These are phyloP conservation scores for Phoma herbarum DNA, from an alignment of 2,329 filamentous ascomycete species.

Conservation along the genomic window DNA sequence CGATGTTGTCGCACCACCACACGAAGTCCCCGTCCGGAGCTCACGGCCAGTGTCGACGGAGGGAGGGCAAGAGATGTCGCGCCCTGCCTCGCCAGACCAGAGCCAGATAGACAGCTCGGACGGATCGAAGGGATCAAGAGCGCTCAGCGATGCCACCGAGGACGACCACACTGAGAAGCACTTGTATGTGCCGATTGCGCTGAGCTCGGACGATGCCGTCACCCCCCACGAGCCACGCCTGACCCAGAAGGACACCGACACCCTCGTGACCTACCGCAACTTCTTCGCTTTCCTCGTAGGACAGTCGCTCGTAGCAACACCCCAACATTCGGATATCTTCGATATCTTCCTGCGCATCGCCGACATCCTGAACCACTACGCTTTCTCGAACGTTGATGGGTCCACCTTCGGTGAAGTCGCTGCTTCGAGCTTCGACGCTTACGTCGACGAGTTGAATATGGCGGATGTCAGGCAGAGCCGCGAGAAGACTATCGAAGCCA, in stretches of 20 bases:
- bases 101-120: slow-evolving; percentile 51
- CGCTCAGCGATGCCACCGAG: slow-evolving; percentile 58
- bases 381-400: slow-evolving; percentile 69
- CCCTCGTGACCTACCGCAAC: slow-evolving; percentile 67
- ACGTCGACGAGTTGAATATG: slow-evolving; percentile 78
- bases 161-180: slow-evolving; percentile 61
- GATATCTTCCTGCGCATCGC: slow-evolving; percentile 69
- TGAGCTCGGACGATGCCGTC: slow-evolving; percentile 60
- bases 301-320: slow-evolving; percentile 67
- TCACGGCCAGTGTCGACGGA: slow-evolving; percentile 35
- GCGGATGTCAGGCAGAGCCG: slow-evolving; percentile 82
- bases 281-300: slow-evolving; percentile 71
- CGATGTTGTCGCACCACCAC: slow-evolving; percentile 20
- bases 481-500: slow-evolving; percentile 87
- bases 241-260: slow-evolving; percentile 62
- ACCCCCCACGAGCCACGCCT: slow-evolving; percentile 43
- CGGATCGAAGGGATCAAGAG: slow-evolving; percentile 59
- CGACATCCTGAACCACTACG: slow-evolving; percentile 64
- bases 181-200: slow-evolving; percentile 66
- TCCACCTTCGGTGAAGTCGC: slow-evolving; percentile 71
- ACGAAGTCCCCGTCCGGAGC: slow-evolving; percentile 33
- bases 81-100: slow-evolving; percentile 44
- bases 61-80: slow-evolving; percentile 40
- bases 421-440: slow-evolving; percentile 73
- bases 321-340: slow-evolving; percentile 64